Evolutionary conservation across 1,284 basidiomycete species (phyloP), one percentile per base, ranked within the genome.

Genomic region (Bjerkandera adusta): DNA sequence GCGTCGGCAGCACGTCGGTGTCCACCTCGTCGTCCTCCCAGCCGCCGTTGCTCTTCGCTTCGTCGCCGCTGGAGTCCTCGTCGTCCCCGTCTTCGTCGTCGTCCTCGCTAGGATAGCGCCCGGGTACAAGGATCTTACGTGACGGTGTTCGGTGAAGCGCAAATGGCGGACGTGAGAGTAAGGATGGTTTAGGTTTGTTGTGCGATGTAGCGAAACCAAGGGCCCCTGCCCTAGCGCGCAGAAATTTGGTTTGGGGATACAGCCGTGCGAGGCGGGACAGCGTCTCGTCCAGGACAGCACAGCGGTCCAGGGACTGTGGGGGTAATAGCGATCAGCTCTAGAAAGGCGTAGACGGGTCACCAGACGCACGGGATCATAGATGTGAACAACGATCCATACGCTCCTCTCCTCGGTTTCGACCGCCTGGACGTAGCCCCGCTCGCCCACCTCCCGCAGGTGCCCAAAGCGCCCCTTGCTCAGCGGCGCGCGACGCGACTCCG

Each of bases 311-410:
- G 15, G 82, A 85, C 88, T 89, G 54, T 21, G 25, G 32, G 16
- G 25, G 38, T 13, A 38, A 26, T 4, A 24, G 25, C 25, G 29
- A 13, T 21, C 7, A 36, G 35, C 20, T 22, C 15, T 5, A 25
- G n/a, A 35, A 45, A 15, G 32, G 45, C 33, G 27, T n/a, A 29
- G 18, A 27, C 5, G 41, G 36, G 41, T 34, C 41, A 26, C 12
- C 16, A 12, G n/a, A 72, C 84, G 55, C 61, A 92, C 90, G 34
- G 88, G 73, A 57, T 92, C 87, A 57, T 91, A 93, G 5, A 93
- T 71, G 64, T 93, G 90, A 25, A 93, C 72, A 11, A 92, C 79
- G 12, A 93, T 86, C 80, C 85, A 90, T 4, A 81, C 75, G 2
- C 76, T 77, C 43, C 67, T 68, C 25, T 79, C 78, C 62, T 91